Evolutionary conservation across 179 eudicot genomes (phyloP).

Genomic region (Beta lomatogona): DNA sequence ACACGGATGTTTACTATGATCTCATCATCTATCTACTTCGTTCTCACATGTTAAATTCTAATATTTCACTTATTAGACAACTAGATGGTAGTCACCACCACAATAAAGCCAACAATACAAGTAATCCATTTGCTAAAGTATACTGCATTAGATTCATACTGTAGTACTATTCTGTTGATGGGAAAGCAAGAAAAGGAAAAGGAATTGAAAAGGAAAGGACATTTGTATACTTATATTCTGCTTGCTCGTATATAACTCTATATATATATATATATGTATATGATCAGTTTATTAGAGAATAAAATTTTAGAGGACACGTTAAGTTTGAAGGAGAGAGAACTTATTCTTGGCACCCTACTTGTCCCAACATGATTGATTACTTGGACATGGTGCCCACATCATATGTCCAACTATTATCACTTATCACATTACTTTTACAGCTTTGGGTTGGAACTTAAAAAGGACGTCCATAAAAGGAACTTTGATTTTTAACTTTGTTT

Average conservation of each 20-base stretch:
- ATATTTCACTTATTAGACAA: no score
- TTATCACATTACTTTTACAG: background rate
- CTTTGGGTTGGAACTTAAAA: background rate
- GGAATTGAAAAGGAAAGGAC: background rate
- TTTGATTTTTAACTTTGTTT: background rate
- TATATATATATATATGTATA: background rate
- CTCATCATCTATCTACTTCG: no score
- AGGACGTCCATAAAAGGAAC: background rate
- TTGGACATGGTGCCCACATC: constrained; percentile 20
- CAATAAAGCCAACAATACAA: background rate
- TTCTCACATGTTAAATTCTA: no score
- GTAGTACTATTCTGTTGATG: background rate
- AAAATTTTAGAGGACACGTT: constrained; percentile 3
- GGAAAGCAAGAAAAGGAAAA: background rate
- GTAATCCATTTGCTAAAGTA: background rate
- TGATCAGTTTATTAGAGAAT: background rate
- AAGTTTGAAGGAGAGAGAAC: constrained; percentile 9
- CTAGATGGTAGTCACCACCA: no score
- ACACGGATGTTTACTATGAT: no score
- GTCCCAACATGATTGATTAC: constrained; percentile 25
- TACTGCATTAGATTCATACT: background rate
- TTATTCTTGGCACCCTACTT: constrained; percentile 28
- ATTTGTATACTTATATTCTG: background rate
- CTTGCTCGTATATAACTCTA: background rate
- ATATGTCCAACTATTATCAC: background rate